phyloP scores from a whole-genome alignment of 73 alveolate species.

The Durusdinium trenchii region DNA sequence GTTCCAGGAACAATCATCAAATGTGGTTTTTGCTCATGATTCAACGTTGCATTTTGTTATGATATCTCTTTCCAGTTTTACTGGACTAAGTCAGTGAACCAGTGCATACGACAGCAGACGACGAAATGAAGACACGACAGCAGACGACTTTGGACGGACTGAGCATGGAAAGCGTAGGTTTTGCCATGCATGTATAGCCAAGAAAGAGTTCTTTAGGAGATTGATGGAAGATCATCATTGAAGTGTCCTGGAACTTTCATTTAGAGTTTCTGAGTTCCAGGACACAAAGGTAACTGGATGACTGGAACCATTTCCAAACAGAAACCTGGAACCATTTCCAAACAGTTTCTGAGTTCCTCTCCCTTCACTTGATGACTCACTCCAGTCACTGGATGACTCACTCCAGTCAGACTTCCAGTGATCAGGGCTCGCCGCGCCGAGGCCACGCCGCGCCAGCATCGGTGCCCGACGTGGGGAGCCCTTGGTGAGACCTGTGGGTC shows the following conservation, averaged over 20 bases:
- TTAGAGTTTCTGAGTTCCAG: not conserved
- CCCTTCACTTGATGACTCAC: not conserved
- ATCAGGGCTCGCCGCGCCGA: not conserved
- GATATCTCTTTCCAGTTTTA: not conserved
- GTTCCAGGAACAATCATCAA: too few relatives aligned
- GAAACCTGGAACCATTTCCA: not conserved
- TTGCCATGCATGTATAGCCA: not conserved
- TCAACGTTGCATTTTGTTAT: too few relatives aligned
- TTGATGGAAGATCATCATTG: not conserved
- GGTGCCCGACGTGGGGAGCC: constrained; percentile 70
- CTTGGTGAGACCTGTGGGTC: not conserved
- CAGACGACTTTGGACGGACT: too few relatives aligned
- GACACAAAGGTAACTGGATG: not conserved
- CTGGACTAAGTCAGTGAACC: not conserved
- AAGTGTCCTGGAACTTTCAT: not conserved
- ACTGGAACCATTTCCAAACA: not conserved
- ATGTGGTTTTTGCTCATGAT: too few relatives aligned
- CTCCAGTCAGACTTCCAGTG: too few relatives aligned
- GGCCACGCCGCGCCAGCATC: constrained; percentile 89
- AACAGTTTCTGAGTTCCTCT: not conserved
- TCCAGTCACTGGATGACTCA: not conserved
- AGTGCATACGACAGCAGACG: not conserved
- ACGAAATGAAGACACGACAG: not conserved
- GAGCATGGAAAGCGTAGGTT: too few relatives aligned
- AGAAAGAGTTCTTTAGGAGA: not conserved